phyloP scores from a whole-genome alignment of 2,329 filamentous ascomycete genomes.

The Phaeophleospora eucalypticola region DNA sequence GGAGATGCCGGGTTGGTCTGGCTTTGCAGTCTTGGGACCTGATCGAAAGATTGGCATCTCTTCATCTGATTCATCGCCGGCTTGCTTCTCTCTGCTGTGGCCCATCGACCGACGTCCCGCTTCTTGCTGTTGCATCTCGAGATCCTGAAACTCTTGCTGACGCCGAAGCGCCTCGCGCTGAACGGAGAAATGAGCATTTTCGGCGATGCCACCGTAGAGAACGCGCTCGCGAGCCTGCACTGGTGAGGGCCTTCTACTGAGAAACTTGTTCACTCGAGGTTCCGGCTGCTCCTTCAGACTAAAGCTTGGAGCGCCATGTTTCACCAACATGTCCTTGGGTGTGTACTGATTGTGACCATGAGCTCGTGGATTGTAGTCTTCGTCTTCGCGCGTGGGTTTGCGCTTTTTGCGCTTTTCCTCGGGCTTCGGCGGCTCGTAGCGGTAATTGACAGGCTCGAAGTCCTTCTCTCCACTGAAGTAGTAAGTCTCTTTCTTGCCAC shows the following conservation, averaged over 20 bases:
- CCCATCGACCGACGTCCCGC: no score
- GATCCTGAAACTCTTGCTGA: background rate
- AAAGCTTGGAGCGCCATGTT: constrained; percentile 23
- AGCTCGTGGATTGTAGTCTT: constrained; percentile 15
- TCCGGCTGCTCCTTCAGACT: constrained; percentile 12
- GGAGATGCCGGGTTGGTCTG: background rate
- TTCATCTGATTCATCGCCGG: background rate
- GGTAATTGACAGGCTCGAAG: constrained; percentile 24
- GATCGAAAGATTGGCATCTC: background rate
- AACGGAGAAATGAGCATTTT: constrained; percentile 8
- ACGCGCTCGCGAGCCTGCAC: background rate
- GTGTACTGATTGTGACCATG: constrained; percentile 30
- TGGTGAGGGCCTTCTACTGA: background rate
- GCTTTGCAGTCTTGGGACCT: background rate
- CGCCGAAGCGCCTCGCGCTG: background rate
- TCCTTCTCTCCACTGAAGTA: constrained; percentile 28
- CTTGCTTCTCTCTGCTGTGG: no score
- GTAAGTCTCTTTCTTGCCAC: constrained; percentile 22
- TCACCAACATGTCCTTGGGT: constrained; percentile 26
- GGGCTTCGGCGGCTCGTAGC: constrained; percentile 6
- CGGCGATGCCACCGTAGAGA: constrained; percentile 5
- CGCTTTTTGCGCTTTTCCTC: constrained; percentile 15
- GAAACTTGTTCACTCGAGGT: constrained; percentile 6
- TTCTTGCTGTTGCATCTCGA: background rate
- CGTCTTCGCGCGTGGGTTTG: constrained; percentile 16